Evolutionary conservation across 2,329 filamentous ascomycete genomes (phyloP).

Genomic region (Xylariaceae sp.): DNA sequence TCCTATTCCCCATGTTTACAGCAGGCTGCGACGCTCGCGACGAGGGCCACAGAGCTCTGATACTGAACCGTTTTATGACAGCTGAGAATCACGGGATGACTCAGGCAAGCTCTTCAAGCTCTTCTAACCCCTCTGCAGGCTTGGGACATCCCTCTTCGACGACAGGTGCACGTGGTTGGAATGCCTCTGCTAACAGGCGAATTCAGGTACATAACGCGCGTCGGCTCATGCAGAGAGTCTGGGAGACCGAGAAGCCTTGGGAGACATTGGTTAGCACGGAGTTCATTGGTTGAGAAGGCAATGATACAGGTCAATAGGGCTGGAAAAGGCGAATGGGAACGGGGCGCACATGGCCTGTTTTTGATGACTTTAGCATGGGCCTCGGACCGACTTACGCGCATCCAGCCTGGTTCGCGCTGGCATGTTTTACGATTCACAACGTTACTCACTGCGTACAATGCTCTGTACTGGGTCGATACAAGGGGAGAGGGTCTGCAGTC

Average conservation of each 20-base stretch:
- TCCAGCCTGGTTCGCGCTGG: too few species aligned
- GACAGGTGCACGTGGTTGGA: too few species aligned
- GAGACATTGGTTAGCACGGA: conserved; percentile 63
- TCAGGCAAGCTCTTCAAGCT: conserved; percentile 51
- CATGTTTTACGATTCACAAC: too few species aligned
- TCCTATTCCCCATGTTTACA: conserved; percentile 78
- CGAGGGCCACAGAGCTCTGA: conserved; percentile 49
- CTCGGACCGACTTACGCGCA: too few species aligned
- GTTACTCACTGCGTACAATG: not conserved
- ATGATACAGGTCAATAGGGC: too few species aligned
- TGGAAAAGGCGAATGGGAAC: not conserved
- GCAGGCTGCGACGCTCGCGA: conserved; percentile 70
- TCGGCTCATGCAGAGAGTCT: conserved; percentile 63
- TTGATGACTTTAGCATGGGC: conserved; percentile 4
- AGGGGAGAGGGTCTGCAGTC: not conserved
- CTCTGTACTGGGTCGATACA: not conserved
- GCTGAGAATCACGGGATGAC: conserved; percentile 73
- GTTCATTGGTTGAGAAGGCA: conserved; percentile 55
- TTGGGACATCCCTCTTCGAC: too few species aligned
- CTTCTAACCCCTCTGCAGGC: not conserved
- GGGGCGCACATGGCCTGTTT: conserved; percentile 11
- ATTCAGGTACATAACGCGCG: conserved; percentile 54
- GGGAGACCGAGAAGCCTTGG: conserved; percentile 65
- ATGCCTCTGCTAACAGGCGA: not conserved
- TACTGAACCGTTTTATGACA: conserved; percentile 61